Evolutionary conservation across 306 rosid species (phyloP).

Genomic region (peach (Prunus persica)): Prunus_persica_NCBIv2 NC_034015.1:21059501-21060000

Average conservation of each 20-base stretch:
- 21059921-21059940: conserved; percentile 70
- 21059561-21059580: not conserved
- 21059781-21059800: not conserved
- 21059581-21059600: not conserved
- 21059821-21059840: conserved; percentile 26
- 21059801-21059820: conserved; percentile 49
- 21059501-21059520: not conserved
- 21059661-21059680: not conserved
- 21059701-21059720: too few relatives aligned
- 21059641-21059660: not conserved
- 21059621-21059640: not conserved
- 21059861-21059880: conserved; percentile 32
- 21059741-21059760: not conserved
- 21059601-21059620: not conserved
- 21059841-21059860: conserved; percentile 20
- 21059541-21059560: not conserved
- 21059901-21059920: conserved; percentile 98
- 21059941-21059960: conserved; percentile 52
- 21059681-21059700: not conserved
- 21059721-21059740: not conserved
- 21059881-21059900: conserved; percentile 95
- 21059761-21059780: not conserved
- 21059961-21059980: conserved; percentile 45
- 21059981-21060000: conserved; percentile 67
- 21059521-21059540: not conserved